Base-by-base conservation (phyloP, 345 rosid genomes). In the Camelina sativa region DNA sequence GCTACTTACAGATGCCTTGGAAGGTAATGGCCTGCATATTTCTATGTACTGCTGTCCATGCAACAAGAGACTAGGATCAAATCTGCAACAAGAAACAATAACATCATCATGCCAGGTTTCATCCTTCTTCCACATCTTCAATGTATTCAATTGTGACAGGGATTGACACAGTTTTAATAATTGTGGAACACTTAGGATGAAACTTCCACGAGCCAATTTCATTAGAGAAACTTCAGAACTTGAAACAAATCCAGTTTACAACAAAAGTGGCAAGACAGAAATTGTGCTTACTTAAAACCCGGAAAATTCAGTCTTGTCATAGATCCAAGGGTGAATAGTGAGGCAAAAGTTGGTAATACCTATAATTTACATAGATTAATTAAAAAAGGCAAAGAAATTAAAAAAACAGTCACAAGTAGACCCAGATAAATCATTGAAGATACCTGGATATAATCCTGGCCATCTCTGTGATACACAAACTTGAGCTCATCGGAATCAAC, bases 1-100 rank as follows among this genome's bases (percentile, higher is more conserved):
- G 20, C 20, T 23, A 69, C 92, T 87, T 83, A 94, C 98, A 66
- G 83, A 43, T 43, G 88, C 93, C 41, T 79, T 84, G 15, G 95
- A 80, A 76, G 97, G 91, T 53, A 91, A 62, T 54, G 97, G 93
- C 82, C 74, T 88, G 80, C 85, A 84, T n/a, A 94, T 4, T 82
- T 91, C 93, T 62, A 94, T 86, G 67, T 87, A 91, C 16, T 94
- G 98, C 48, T 91, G 93, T 72, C 91, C 97, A 79, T 94, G 97
- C 86, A 94, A 75, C 80, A 94, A 76, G 71, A 91, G 96, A 59
- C 75, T 79, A 7, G 83, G 86, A 82, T 91, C 96, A 72, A 56
- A 88, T 13, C 98, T 94, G 84, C 77, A 66, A 77, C 38, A 58
- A 57, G 6, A 51, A 12, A 65, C 50, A 64, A 44, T 25, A 71